These are phyloP conservation scores for Lentithecium fluviatile DNA, from an alignment of 495 filamentous ascomycete species.

Conservation along the genomic window DNA sequence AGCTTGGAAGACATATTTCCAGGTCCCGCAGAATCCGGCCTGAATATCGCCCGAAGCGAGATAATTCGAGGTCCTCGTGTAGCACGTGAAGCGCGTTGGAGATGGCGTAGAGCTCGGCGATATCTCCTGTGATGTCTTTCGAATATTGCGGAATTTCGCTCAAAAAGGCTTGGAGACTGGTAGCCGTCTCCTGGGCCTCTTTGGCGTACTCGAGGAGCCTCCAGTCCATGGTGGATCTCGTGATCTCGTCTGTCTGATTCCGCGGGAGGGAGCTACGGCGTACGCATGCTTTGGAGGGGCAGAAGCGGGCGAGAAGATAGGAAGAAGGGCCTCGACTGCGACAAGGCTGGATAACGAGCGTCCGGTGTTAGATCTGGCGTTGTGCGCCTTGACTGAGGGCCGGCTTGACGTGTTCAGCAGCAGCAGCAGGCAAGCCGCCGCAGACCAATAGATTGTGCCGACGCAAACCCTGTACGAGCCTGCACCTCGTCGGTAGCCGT, in stretches of 20 bases:
- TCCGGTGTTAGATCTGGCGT: slow-evolving; percentile 16
- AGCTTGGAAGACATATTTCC: slow-evolving; percentile 47
- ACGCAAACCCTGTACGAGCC: slow-evolving; percentile 34
- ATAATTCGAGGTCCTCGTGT: slow-evolving; percentile 43
- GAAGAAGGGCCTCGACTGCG: not conserved
- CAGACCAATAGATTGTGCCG: slow-evolving; percentile 34
- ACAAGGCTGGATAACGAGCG: slow-evolving; percentile 22
- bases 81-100: slow-evolving; percentile 52
- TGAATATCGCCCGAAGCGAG: slow-evolving; percentile 42
- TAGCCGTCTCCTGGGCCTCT: slow-evolving; percentile 54
- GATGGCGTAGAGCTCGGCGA: slow-evolving; percentile 57
- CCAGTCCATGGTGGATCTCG: slow-evolving; percentile 44
- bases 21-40: slow-evolving; percentile 48
- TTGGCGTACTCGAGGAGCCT: slow-evolving; percentile 51
- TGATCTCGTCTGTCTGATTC: slow-evolving; percentile 22
- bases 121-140: slow-evolving; percentile 56
- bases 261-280: slow-evolving; percentile 6
- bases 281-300: slow-evolving; percentile 17
- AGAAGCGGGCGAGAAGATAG: not conserved
- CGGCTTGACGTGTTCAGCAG: slow-evolving; percentile 33
- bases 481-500: slow-evolving; percentile 25
- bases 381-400: not conserved
- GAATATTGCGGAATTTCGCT: slow-evolving; percentile 52
- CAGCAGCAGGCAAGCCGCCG: slow-evolving; percentile 22
- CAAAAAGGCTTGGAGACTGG: slow-evolving; percentile 53